A percentile compares a stretch with the other conserved stretches of the same genome.
phyloP scores from a whole-genome alignment of 2,329 filamentous ascomycete species.

The Colletotrichum orchidophilum region DNA sequence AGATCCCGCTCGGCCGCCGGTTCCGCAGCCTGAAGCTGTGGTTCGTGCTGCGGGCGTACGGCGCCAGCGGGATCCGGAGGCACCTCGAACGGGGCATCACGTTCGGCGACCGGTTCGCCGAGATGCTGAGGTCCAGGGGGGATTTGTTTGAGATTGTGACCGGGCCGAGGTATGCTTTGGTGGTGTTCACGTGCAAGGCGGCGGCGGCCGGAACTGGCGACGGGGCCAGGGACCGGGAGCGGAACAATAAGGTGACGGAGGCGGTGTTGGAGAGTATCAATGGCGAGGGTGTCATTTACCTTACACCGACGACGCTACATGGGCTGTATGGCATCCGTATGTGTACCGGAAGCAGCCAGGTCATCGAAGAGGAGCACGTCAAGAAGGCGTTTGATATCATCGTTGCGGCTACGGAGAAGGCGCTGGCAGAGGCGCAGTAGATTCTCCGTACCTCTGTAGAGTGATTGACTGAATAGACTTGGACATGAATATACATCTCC shows the following conservation, averaged over 20 bases:
- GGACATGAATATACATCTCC: not conserved
- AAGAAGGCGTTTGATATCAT: conserved; percentile 78
- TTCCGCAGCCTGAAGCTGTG: conserved; percentile 94
- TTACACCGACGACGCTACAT: conserved; percentile 80
- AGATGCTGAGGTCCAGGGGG: conserved; percentile 62
- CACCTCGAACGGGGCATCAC: conserved; percentile 77
- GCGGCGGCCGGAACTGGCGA: too few relatives aligned
- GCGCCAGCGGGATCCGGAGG: conserved; percentile 76
- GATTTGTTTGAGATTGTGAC: conserved; percentile 84
- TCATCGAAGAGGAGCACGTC: conserved; percentile 78
- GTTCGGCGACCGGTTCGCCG: conserved; percentile 76
- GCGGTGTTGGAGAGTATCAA: conserved; percentile 81
- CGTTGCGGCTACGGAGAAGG: conserved; percentile 69
- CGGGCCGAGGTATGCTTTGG: conserved; percentile 79
- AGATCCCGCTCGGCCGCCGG: conserved; percentile 88
- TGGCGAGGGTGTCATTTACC: conserved; percentile 77
- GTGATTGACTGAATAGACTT: not conserved
- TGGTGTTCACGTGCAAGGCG: conserved; percentile 71
- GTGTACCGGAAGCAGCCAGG: conserved; percentile 74
- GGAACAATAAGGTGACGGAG: conserved; percentile 75
- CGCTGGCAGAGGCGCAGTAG: conserved; percentile 43
- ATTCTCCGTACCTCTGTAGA: not conserved
- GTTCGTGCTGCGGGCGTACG: conserved; percentile 90
- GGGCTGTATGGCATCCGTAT: conserved; percentile 83
- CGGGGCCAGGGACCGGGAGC: conserved; percentile 55